Base-by-base conservation (phyloP, 345 rosid species). In the Leavenworthia alabamica region DNA sequence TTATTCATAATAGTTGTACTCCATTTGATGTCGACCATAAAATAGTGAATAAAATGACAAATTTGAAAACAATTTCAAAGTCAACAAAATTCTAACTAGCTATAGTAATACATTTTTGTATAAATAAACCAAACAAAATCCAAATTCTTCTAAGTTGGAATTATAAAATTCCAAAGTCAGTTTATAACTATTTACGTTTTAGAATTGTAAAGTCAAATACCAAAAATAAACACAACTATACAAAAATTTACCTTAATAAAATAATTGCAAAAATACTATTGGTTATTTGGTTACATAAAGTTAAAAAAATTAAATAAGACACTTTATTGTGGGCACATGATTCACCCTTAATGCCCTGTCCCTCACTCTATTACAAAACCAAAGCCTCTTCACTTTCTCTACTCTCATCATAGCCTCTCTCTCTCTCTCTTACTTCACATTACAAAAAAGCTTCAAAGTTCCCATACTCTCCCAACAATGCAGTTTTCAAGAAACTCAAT, bases 401-500 rank as follows among this genome's bases (percentile, higher is more conserved):
- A 31, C 26, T 51, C 8, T 37, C 42, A 37, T 2, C 42, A 37
- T 12, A 60, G 47, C 4, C 60, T 49, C 61, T 58, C 35, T 50
- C 10, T 8, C 7, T 16, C 8, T 61, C 62, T 51, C 72, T 27
- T 19, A 31, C 7, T 51, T 68, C 52, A 11, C 40, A 23, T 24
- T 68, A 50, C 66, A 41, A 35, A 67, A 69, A 44, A n/a, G 15
- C 33, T 17, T 61, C 48, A 17, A 35, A 28, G 40, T 20, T 61
- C 49, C 35, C 42, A 69, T 69, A 44, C n/a, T 8, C 51, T 37
- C 67, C 44, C 41, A 7, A 60, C 19, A 6, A 70, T 70, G 74
- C 74, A 62, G 40, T 62, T 47, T 16, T 55, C 75, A 8, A 80
- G 88, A 41, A 77, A 71, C 46, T 79, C 89, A 24, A 79, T 79